Evolutionary conservation across 768 basidiomycete genomes (phyloP).

Genomic region (Hypsizygus marmoreus): DNA sequence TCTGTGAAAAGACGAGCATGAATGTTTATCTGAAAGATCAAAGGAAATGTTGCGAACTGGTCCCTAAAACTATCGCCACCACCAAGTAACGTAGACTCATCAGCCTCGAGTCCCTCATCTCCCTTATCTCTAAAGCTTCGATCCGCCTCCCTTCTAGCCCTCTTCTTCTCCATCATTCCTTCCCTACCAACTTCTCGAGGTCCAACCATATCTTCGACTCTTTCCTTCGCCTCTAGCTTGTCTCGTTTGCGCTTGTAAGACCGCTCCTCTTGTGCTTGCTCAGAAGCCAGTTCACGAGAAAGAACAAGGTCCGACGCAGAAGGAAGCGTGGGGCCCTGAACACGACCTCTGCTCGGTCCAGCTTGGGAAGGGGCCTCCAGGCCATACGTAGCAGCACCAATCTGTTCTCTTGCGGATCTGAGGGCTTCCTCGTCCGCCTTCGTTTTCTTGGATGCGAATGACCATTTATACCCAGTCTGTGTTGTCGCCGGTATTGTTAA

Average conservation of each 20-base stretch:
- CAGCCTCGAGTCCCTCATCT: constrained; percentile 74
- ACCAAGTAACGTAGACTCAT: constrained; percentile 80
- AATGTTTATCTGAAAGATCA: neutral
- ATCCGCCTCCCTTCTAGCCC: constrained; percentile 70
- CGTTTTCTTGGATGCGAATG: constrained; percentile 69
- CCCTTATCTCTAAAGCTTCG: constrained; percentile 74
- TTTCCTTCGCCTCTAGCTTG: constrained; percentile 62
- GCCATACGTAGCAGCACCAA: constrained; percentile 51
- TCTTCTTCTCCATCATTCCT: constrained; percentile 85
- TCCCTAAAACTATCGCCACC: constrained; percentile 82
- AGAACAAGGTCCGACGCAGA: constrained; percentile 68
- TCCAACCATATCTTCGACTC: constrained; percentile 75
- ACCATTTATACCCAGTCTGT: constrained; percentile 88
- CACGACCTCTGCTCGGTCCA: constrained; percentile 38
- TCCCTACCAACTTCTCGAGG: constrained; percentile 84
- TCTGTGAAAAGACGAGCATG: constrained; percentile 38
- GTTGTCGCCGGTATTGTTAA: constrained; percentile 57
- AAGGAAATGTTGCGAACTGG: constrained; percentile 49
- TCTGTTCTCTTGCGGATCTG: constrained; percentile 59
- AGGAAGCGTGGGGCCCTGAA: constrained; percentile 71
- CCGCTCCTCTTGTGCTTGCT: constrained; percentile 54
- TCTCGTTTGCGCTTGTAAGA: constrained; percentile 67
- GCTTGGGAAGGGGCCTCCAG: constrained; percentile 23
- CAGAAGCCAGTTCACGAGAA: constrained; percentile 62
- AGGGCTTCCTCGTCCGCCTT: constrained; percentile 61